Conservation (phyloP, 768 basidiomycete genomes). For the Auriculariales sp. region DNA sequence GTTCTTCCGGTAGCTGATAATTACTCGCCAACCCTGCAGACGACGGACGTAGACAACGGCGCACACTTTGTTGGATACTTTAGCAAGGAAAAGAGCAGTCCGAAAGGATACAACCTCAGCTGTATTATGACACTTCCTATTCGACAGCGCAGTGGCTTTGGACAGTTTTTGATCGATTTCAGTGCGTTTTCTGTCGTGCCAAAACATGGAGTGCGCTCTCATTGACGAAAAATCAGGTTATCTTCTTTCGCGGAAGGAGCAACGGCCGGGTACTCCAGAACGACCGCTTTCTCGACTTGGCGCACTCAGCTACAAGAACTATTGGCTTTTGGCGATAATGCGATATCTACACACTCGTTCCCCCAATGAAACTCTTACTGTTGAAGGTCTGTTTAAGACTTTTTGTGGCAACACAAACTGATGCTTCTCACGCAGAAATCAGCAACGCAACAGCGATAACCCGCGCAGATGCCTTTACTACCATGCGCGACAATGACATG, state of each 20-base stretch:
- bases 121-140: constrained; percentile 99
- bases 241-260: constrained; percentile 89
- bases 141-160: constrained; percentile 91
- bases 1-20: no score
- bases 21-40: no score
- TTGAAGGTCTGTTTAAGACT: constrained; percentile 49
- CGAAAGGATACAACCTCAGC: constrained; percentile 92
- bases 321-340: constrained; percentile 86
- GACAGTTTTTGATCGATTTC: constrained; percentile 93
- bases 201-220: not conserved
- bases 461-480: constrained; percentile 68
- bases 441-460: constrained; percentile 81
- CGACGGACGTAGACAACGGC: constrained; percentile 76
- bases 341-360: constrained; percentile 55
- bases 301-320: constrained; percentile 84
- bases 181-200: constrained; percentile 40
- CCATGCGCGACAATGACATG: constrained; percentile 60
- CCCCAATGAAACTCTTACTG: no score
- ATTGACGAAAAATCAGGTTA: constrained; percentile 47
- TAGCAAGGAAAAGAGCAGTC: constrained; percentile 94
- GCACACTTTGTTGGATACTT: constrained; percentile 97
- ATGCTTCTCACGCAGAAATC: constrained; percentile 42
- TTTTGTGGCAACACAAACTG: constrained; percentile 9
- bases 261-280: constrained; percentile 80
- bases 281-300: constrained; percentile 90